Conservation (phyloP, 1,284 basidiomycete species). For the Takashimella koratensis region DNA sequence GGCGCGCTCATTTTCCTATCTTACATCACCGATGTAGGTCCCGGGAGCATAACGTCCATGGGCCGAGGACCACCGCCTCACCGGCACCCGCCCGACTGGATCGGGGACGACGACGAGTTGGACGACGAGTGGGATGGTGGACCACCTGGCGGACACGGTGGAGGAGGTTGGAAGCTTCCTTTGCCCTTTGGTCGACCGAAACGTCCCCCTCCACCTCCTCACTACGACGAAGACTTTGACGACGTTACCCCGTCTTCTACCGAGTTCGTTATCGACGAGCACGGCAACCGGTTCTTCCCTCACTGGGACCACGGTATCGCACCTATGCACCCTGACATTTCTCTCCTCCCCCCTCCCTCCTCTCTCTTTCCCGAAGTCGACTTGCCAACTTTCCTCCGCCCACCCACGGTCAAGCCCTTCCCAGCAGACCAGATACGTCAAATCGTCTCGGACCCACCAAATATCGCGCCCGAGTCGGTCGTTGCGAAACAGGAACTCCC, state of each 20-base stretch:
- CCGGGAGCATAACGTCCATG: not conserved
- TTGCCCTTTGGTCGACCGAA: too few species aligned
- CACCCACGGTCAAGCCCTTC: constrained; percentile 19
- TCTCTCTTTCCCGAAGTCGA: constrained; percentile 37
- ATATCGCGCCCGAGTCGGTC: not conserved
- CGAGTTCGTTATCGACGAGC: constrained; percentile 23
- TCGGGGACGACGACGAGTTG: not conserved
- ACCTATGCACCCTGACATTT: constrained; percentile 33
- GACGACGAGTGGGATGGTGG: not conserved
- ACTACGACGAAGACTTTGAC: too few species aligned
- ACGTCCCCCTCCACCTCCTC: not conserved
- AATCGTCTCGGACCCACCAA: constrained; percentile 26
- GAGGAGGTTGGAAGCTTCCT: too few species aligned
- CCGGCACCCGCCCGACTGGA: not conserved
- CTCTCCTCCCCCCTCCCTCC: constrained; percentile 20
- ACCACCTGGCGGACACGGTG: too few species aligned
- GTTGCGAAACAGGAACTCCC: constrained; percentile 11
- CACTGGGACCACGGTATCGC: constrained; percentile 20
- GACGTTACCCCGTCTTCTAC: too few species aligned
- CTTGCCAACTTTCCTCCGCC: constrained; percentile 12
- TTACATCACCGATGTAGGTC: not conserved
- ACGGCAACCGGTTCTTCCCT: constrained; percentile 31
- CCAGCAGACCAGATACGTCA: constrained; percentile 24
- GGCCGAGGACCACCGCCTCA: not conserved
- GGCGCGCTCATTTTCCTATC: not conserved